These are phyloP conservation scores for Phytophthora fragariae DNA, from an alignment of 352 stramenopile species.

Conservation along the genomic window DNA sequence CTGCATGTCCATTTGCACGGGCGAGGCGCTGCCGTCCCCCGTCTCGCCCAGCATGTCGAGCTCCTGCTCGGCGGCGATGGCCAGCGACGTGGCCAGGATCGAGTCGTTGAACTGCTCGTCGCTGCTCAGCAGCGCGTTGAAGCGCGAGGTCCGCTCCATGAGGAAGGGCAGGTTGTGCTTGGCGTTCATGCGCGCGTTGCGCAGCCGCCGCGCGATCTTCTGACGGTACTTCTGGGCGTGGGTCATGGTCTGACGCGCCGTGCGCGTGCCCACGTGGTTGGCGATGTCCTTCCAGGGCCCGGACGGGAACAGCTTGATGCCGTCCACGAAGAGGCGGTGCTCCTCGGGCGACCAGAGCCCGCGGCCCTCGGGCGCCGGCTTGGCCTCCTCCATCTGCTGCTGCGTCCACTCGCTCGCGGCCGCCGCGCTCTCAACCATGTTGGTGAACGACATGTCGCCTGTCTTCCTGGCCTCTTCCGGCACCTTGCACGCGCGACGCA, in stretches of 20 bases:
- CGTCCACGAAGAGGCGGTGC: constrained; percentile 76
- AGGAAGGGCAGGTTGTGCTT: constrained; percentile 74
- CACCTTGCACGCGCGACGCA: constrained; percentile 45
- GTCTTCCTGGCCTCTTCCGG: constrained; percentile 4
- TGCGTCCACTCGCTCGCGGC: constrained; percentile 32
- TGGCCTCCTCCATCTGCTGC: constrained; percentile 35
- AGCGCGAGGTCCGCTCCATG: constrained; percentile 74
- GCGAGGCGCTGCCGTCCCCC: constrained; percentile 46
- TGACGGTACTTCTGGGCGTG: constrained; percentile 89
- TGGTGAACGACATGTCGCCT: constrained; percentile 43
- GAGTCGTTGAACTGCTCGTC: constrained; percentile 87
- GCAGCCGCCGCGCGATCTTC: constrained; percentile 79
- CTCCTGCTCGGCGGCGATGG: constrained; percentile 74
- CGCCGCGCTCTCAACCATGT: constrained; percentile 39
- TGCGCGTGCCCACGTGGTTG: constrained; percentile 71
- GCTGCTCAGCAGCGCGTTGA: constrained; percentile 72
- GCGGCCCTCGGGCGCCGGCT: constrained; percentile 56
- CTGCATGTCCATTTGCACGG: constrained; percentile 35
- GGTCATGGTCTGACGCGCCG: constrained; percentile 81
- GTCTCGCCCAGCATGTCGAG: constrained; percentile 69
- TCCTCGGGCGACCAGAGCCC: constrained; percentile 81
- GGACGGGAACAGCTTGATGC: constrained; percentile 80
- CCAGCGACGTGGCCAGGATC: constrained; percentile 77
- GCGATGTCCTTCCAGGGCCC: constrained; percentile 86
- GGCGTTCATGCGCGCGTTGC: constrained; percentile 74